These are phyloP conservation scores for Huntiella abstrusa DNA, from an alignment of 2,329 filamentous ascomycete species.

Conservation along the genomic window DNA sequence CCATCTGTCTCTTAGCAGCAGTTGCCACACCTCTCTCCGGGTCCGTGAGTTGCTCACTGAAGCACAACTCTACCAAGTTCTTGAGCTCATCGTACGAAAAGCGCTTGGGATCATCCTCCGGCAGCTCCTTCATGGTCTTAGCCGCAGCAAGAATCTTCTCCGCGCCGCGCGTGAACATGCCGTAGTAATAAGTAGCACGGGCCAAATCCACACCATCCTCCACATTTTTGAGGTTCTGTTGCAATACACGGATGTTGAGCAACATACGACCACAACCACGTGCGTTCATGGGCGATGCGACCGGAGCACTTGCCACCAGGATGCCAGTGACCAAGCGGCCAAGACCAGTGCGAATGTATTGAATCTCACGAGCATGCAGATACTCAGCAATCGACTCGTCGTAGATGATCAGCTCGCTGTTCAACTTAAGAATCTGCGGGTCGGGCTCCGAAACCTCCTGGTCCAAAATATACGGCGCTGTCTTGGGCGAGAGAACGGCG, in stretches of 20 bases:
- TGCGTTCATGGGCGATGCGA: conserved; percentile 65
- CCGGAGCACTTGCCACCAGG: conserved; percentile 51
- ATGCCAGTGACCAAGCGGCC: conserved; percentile 61
- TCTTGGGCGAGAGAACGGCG: conserved; percentile 40
- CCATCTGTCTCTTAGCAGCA: conserved; percentile 49
- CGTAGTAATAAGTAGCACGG: conserved; percentile 47
- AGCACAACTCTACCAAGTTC: conserved; percentile 45
- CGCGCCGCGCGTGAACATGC: conserved; percentile 45
- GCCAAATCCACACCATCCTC: conserved; percentile 49
- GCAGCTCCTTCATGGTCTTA: conserved; percentile 22
- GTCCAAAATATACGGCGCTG: conserved; percentile 44
- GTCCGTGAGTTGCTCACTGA: conserved; percentile 46
- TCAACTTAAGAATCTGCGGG: conserved; percentile 62
- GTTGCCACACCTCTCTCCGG: conserved; percentile 48
- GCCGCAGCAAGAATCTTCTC: conserved; percentile 47
- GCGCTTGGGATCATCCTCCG: conserved; percentile 19
- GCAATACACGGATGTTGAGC: conserved; percentile 82
- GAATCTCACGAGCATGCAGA: conserved; percentile 50
- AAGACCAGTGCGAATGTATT: conserved; percentile 60
- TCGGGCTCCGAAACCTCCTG: conserved; percentile 62
- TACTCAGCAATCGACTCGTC: conserved; percentile 64
- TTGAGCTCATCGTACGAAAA: conserved; percentile 51
- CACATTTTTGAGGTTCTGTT: conserved; percentile 92
- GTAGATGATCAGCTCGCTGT: conserved; percentile 67
- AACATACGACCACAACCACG: conserved; percentile 69